A percentile compares a stretch with the other conserved stretches of the same genome.
Evolutionary conservation across 352 stramenopile species (phyloP).

Genomic region (Pythium sp.): DNA sequence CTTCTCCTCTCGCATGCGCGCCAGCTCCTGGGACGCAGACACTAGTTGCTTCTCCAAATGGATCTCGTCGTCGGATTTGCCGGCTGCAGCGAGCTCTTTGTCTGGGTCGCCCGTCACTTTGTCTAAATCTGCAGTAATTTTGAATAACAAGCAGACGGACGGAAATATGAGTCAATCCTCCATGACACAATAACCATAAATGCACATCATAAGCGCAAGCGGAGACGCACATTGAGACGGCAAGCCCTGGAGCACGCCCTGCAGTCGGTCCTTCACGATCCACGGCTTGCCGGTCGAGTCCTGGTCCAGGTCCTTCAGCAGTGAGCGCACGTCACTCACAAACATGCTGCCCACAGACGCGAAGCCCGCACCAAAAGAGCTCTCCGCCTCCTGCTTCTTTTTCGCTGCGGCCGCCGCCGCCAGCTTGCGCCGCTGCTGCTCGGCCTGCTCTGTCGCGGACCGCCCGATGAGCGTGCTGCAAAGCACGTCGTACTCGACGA

Average conservation of each 20-base stretch:
- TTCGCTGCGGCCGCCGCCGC: conserved; percentile 14
- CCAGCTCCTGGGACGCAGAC: conserved; percentile 30
- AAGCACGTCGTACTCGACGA: conserved; percentile 78
- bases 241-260: conserved; percentile 60
- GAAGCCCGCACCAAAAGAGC: conserved; percentile 24
- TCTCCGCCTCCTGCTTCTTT: conserved; percentile 22
- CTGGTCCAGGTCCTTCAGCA: conserved; percentile 60
- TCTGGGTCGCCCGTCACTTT: conserved; percentile 40
- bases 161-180: neutral
- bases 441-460: conserved; percentile 32
- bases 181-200: neutral
- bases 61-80: conserved; percentile 48
- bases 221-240: conserved; percentile 42
- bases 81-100: conserved; percentile 16
- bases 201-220: neutral
- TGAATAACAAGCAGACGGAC: neutral
- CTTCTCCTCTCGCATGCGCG: conserved; percentile 30
- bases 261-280: conserved; percentile 57
- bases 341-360: conserved; percentile 50
- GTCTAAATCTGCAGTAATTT: conserved; percentile 37
- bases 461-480: conserved; percentile 65
- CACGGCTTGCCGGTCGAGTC: conserved; percentile 65
- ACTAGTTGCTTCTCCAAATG: conserved; percentile 60
- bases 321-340: conserved; percentile 51
- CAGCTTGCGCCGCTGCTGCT: conserved; percentile 26